phyloP scores from a whole-genome alignment of 1,284 basidiomycete species.

The Thelephora terrestris region DNA sequence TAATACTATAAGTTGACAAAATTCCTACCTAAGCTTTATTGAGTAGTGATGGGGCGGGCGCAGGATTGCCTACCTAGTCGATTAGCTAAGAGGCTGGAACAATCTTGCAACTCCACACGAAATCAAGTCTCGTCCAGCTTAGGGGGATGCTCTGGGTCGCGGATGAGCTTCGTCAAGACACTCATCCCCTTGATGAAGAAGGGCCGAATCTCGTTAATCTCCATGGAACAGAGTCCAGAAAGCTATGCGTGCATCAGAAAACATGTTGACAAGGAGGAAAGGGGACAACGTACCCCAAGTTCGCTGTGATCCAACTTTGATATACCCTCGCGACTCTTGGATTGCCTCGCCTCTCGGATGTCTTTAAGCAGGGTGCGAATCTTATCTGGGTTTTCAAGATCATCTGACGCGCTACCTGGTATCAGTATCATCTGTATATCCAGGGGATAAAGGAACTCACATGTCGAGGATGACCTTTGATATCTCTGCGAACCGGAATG shows the following conservation, averaged over 20 bases:
- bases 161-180: conserved; percentile 41
- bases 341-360: conserved; percentile 87
- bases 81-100: no score
- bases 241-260: conserved; percentile 38
- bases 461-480: conserved; percentile 85
- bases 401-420: conserved; percentile 71
- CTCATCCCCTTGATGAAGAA: conserved; percentile 83
- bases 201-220: conserved; percentile 86
- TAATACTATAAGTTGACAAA: no score
- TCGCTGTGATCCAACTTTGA: conserved; percentile 63
- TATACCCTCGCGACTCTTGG: conserved; percentile 84
- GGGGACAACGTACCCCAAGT: conserved; percentile 51
- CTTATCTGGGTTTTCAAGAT: conserved; percentile 74
- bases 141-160: conserved; percentile 18
- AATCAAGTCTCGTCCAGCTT: not conserved
- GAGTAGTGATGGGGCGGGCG: no score
- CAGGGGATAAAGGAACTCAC: conserved; percentile 37
- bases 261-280: not conserved
- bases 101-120: no score
- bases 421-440: not conserved
- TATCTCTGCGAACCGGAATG: conserved; percentile 83
- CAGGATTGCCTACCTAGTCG: no score
- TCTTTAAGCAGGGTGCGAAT: conserved; percentile 85
- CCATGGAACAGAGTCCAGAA: conserved; percentile 80
- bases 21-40: no score